Conservation (phyloP, 2,329 filamentous ascomycete species). For the Anthostomella pinea region DNA sequence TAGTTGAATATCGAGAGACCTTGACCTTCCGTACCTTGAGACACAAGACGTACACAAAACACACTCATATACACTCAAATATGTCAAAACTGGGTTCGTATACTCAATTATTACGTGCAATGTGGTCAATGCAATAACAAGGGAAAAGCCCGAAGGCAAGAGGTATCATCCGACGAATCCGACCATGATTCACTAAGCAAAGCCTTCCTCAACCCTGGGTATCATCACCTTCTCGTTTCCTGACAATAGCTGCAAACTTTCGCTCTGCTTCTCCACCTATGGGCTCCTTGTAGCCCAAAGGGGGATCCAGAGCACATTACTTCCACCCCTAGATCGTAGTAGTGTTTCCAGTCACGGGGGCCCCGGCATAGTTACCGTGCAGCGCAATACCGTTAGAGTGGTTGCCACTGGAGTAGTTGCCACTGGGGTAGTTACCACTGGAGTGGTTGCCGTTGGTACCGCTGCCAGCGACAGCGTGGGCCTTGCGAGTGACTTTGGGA, state of each 20-base stretch:
- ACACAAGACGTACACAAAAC: no score
- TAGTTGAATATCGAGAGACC: no score
- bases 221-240: background rate
- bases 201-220: background rate
- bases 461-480: conserved; percentile 26
- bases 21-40: no score
- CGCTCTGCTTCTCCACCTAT: background rate
- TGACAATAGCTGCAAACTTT: background rate
- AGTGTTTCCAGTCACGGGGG: conserved; percentile 8
- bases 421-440: conserved; percentile 13
- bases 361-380: no score
- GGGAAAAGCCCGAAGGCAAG: background rate
- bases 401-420: conserved; percentile 1
- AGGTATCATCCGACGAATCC: background rate
- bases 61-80: no score
- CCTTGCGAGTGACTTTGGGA: conserved; percentile 49
- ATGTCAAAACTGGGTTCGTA: no score
- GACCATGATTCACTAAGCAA: background rate
- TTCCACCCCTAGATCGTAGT: conserved; percentile 14
- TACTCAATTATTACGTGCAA: no score
- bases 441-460: conserved; percentile 17
- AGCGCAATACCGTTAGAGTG: conserved; percentile 13
- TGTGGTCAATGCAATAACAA: background rate
- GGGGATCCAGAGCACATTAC: background rate
- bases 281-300: background rate